Conservation (phyloP, 495 filamentous ascomycete genomes). For the Neurospora hispaniola region DNA sequence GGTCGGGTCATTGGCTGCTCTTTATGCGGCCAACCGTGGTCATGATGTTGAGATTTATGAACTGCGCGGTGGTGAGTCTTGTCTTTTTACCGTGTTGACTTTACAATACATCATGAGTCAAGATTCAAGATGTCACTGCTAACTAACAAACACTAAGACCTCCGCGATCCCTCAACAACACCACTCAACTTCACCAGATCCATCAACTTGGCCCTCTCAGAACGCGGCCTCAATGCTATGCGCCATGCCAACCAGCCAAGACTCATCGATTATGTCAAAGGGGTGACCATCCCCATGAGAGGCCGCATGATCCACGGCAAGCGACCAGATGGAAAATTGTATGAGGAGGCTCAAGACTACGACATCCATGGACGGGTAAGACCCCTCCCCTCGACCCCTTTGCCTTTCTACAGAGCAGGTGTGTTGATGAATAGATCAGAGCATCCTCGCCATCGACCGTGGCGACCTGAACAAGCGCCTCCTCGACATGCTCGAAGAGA, state of each 20-base stretch:
- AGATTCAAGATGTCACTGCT: neutral
- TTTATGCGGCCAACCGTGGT: conserved; percentile 82
- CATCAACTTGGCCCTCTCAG: conserved; percentile 91
- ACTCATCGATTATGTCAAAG: conserved; percentile 62
- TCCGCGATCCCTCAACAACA: conserved; percentile 70
- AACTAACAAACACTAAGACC: conserved; percentile 46
- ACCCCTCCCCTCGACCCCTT: neutral
- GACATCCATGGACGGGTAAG: conserved; percentile 79
- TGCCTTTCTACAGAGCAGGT: neutral
- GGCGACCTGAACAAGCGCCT: conserved; percentile 74
- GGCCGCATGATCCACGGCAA: conserved; percentile 95
- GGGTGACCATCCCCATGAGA: conserved; percentile 78
- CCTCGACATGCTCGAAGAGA: conserved; percentile 70
- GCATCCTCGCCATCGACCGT: conserved; percentile 53
- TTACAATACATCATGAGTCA: neutral
- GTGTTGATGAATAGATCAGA: conserved; percentile 19
- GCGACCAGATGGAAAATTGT: conserved; percentile 50
- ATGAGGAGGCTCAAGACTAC: conserved; percentile 75
- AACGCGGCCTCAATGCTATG: conserved; percentile 87
- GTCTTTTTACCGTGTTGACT: neutral
- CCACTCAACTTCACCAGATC: conserved; percentile 95
- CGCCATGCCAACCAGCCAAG: conserved; percentile 48
- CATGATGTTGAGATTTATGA: conserved; percentile 93
- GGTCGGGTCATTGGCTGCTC: conserved; percentile 79
- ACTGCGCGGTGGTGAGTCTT: conserved; percentile 67